phyloP scores from a whole-genome alignment of 1,139 yeast species.

The Blastobotrys illinoisensis region DNA sequence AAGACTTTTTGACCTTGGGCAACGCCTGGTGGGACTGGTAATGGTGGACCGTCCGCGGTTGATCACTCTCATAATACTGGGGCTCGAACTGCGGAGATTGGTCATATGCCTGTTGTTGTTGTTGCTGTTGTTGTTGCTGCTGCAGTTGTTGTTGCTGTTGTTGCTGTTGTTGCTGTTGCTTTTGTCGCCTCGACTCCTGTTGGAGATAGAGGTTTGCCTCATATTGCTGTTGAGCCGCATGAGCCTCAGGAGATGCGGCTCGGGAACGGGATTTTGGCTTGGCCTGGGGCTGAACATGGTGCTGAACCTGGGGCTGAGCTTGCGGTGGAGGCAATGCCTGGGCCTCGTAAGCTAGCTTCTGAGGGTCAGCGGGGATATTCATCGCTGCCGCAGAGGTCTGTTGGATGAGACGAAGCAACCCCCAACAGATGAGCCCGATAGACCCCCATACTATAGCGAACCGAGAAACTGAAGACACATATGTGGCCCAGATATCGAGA shows the following conservation, averaged over 20 bases:
- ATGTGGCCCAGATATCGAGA: conserved; percentile 24
- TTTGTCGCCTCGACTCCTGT: background rate
- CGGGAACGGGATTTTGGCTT: background rate
- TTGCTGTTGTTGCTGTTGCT: background rate
- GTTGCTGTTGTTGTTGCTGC: background rate
- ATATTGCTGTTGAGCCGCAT: background rate
- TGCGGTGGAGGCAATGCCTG: background rate
- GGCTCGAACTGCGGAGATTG: background rate
- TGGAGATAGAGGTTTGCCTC: background rate
- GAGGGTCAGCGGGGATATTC: conserved; percentile 3
- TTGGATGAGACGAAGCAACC: conserved; percentile 17
- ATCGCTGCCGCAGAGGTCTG: conserved; percentile 11
- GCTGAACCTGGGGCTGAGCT: background rate
- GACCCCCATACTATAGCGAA: conserved; percentile 25
- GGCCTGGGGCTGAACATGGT: background rate
- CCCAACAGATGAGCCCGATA: conserved; percentile 20
- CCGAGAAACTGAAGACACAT: conserved; percentile 17
- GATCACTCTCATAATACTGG: background rate
- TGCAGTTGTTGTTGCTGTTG: background rate
- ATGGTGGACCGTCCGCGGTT: background rate
- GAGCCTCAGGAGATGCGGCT: background rate
- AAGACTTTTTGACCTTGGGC: background rate
- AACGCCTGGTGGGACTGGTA: background rate
- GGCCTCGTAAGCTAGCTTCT: background rate
- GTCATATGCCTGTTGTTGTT: background rate